Base-by-base conservation (phyloP, 192 early-diverging fungal genomes). In the Gamsiella multidivaricata region DNA sequence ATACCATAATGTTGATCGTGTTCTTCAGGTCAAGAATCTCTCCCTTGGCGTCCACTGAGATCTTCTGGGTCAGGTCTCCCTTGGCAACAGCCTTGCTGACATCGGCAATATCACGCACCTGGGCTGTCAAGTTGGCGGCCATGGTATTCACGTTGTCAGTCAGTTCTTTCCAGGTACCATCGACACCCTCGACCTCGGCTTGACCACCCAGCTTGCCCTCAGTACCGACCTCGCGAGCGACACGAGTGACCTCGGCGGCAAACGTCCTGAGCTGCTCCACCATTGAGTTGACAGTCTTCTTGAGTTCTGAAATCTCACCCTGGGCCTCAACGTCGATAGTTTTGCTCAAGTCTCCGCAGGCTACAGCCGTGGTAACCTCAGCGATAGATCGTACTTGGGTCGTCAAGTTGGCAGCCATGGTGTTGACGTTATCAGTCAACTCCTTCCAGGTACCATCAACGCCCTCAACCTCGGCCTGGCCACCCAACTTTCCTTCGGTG, bases 101-200 rank as follows among this genome's bases (percentile, higher is more conserved):
- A 3, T 61, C 68, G 3, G 91, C 89, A 61, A 92, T 92, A 41
- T 85, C 82, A 23, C 91, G 80, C 4, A 92, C 88, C 57, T 92
- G 91, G 1, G 86, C 70, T 1, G 91, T 92, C 42, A 92, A 34
- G 57, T 92, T 92, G 32, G 83, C 61, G 0, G 91, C 91, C 91
- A 92, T 90, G 12, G 64, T 74, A 73, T 92, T 92, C 58, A 92
- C 91, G 37, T 89, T 92, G 28, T 89, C 85, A 0, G 91, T 92
- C 0, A 92, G 83, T 22, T 84, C 80, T 33, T 82, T 88, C 91
- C 91, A 92, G 4, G 85, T 85, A 0, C 91, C 91, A 34, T 82
- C 85, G 6, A 92, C 91, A 47, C 81, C 85, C 7, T 82, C 79
- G 0, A 90, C 88, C 2, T 80, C 46, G 0, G 90, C 90, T 54